Base-by-base conservation (phyloP, 2,329 filamentous ascomycete species). In the Talaromyces sp. region DNA sequence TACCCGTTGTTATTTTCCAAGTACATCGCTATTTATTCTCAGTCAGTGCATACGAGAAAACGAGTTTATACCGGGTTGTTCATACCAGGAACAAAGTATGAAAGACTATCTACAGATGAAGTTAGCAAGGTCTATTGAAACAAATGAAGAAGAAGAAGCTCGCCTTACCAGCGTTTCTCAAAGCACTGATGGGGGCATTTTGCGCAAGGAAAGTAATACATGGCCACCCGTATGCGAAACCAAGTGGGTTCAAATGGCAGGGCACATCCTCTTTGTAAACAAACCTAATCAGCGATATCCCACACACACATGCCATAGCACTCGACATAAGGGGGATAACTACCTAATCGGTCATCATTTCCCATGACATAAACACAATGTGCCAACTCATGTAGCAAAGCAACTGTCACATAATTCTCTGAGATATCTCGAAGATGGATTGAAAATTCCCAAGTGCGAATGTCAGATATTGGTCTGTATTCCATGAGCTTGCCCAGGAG, bases 401-500 rank as follows among this genome's bases (percentile, higher is more conserved):
- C 6, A 17, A n/a, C 1, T n/a, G 35, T 17, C 3, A 38, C 0
- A n/a, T 1, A 38, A 38, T n/a, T 1, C 3, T 7, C 5, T 17
- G 1, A 5, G 6, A 38, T 0, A n/a, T n/a, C 1, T n/a, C n/a
- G n/a, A n/a, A n/a, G n/a, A n/a, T n/a, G n/a, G n/a, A n/a, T n/a
- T n/a, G n/a, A n/a, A n/a, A n/a, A n/a, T n/a, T n/a, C n/a, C n/a
- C n/a, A n/a, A n/a, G n/a, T n/a, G n/a, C n/a, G n/a, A n/a, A n/a
- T n/a, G n/a, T n/a, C n/a, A n/a, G 14, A n/a, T 17, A 38, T 2
- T 2, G 17, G 5, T 2, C 1, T 1, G 35, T 5, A 8, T 1
- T 4, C 7, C 35, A 38, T n/a, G 17, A 14, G 8, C 6, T 6
- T 3, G 7, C 0, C 9, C 6, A 38, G 2, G 6, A 3, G 1